Evolutionary conservation across 345 rosid genomes (phyloP), one percentile per base, ranked within the genome.

Genomic region (Melaleuca alternifolia): DNA sequence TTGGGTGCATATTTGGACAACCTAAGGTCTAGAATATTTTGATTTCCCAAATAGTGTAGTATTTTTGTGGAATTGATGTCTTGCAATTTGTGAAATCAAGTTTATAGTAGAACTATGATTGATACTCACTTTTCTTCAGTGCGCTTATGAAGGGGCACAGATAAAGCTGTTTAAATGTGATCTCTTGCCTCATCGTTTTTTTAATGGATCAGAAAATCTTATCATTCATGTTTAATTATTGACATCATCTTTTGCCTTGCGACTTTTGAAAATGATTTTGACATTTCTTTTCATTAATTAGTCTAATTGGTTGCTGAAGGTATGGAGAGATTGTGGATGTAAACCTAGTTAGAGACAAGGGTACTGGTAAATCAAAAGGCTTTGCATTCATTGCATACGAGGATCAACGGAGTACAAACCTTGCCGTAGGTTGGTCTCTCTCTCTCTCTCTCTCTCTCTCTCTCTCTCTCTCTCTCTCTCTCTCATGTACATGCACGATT

Each of bases 321-420:
- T 96, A 91, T 21, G 98, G 99, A 44, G 99, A 96, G 92, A 87
- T 97, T 82, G 99, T 97, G 24, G 99, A 96, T 87, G 97, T 95
- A 23, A 96, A 97, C 91, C 95, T 97, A 33, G 93, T 96, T 30
- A 92, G 98, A 88, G 98, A 97, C 91, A 95, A 96, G 87, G 97
- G 90, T 57, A 97, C 99, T 84, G 98, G 99, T 5, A 97, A 97
- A 92, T 95, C 99, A 2, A 97, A 89, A 86, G 99, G 99, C 75
- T 97, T 94, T 90, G 96, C 99, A 3, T 96, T 94, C 91, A 20
- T 96, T 89, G 99, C 99, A 2, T 96, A 94, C 37, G 99, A 97
- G 90, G 98, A 97, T 94, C 99, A 97, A 77, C 89, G 99, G 86
- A 97, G 99, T 86, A 96, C 99, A 23, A 91, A 82, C 87, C 96